Evolutionary conservation across 2,329 filamentous ascomycete genomes (phyloP), one percentile per base, ranked within the genome.

Genomic region (Aspergillus awamori): DNA sequence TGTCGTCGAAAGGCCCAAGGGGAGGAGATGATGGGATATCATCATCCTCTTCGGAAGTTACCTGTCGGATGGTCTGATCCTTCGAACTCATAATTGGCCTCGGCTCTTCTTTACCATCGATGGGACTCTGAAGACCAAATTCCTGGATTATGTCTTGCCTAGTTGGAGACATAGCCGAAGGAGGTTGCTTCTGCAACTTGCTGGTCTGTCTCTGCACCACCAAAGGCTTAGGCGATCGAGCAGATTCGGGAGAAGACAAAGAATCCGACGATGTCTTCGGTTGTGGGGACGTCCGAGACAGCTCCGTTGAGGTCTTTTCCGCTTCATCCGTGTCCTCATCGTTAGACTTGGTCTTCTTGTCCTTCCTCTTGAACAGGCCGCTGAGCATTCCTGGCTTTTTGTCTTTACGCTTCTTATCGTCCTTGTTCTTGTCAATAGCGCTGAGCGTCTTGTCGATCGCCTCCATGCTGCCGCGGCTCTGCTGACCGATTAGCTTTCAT

Each of bases 361-460:
- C 86, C 69, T 87, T 88, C 61, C 86, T 81, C 68, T 88, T 88
- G 78, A 89, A 89, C 6, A 89, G 77, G 5, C 88, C 88, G 69
- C 88, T 89, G 51, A 92, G 84, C 86, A 90, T 90, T 53, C 87
- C 87, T 5, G 85, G 81, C 72, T 92, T 89, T 79, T 89, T 89
- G 63, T 85, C 85, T 68, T 87, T 93, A 75, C 87, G 89, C 74
- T 88, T 91, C 77, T 90, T 90, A 67, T 91, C 89, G 53, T 94
- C 90, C 75, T 91, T 90, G 57, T 63, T 77, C 70, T 86, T 87
- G 45, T 93, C 90, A 22, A 81, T 78, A 15, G 82, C 82, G 2
- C 86, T 83, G 36, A 85, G 80, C 24, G 86, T 84, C 78, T 90
- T 93, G 60, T 92, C 89, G 55, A 91, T 83, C 60, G 87, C 88